Evolutionary conservation across 805 yeast species (phyloP).

Genomic region (Wickerhamomyces alni): DNA sequence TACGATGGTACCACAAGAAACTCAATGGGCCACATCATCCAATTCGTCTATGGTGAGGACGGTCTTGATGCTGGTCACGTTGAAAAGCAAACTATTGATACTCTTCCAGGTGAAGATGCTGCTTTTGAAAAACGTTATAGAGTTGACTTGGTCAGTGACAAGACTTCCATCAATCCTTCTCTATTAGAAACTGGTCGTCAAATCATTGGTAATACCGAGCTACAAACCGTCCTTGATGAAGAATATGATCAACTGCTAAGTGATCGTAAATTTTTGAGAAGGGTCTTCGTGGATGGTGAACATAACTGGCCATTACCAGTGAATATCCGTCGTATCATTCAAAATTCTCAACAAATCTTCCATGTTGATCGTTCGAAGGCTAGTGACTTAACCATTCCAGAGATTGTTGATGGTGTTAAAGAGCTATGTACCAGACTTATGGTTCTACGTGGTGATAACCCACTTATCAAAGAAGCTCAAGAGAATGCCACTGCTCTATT

Average conservation of each 20-base stretch:
- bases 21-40: constrained; percentile 93
- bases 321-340: constrained; percentile 91
- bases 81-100: constrained; percentile 92
- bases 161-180: constrained; percentile 58
- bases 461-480: constrained; percentile 77
- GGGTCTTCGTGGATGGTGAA: constrained; percentile 89
- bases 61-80: constrained; percentile 98
- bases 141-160: constrained; percentile 76
- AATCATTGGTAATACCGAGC: constrained; percentile 79
- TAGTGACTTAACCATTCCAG: constrained; percentile 81
- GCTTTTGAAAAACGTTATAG: constrained; percentile 80
- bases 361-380: constrained; percentile 87
- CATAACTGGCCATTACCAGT: constrained; percentile 97
- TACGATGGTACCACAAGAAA: constrained; percentile 98
- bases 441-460: constrained; percentile 80
- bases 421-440: constrained; percentile 58
- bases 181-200: constrained; percentile 85
- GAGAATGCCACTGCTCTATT: constrained; percentile 84
- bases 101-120: constrained; percentile 87
- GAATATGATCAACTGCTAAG: constrained; percentile 73
- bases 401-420: constrained; percentile 68
- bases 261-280: constrained; percentile 79
- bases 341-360: constrained; percentile 96
- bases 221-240: constrained; percentile 74
- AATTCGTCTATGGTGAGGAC: constrained; percentile 97